A percentile compares a stretch with the other conserved stretches of the same genome.
These are phyloP conservation scores for Diplogelasinospora grovesii DNA, from an alignment of 495 filamentous ascomycete genomes.

Conservation along the genomic window DNA sequence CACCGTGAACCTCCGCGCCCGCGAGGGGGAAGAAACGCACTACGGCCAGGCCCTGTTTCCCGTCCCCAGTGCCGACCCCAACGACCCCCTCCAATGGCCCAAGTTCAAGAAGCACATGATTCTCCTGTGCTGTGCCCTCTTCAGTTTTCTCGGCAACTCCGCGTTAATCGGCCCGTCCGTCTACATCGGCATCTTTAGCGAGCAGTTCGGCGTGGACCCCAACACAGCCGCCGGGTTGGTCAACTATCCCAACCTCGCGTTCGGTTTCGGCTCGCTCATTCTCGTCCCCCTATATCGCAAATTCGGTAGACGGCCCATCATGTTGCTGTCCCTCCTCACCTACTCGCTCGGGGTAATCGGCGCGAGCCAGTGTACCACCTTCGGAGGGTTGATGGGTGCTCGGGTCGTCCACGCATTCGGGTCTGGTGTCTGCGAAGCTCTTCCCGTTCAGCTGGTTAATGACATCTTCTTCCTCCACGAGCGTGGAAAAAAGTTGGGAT, in stretches of 20 bases:
- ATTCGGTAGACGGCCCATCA: conserved; percentile 50
- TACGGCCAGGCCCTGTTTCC: conserved; percentile 55
- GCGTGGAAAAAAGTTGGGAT: conserved; percentile 57
- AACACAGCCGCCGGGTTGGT: conserved; percentile 48
- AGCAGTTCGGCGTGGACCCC: conserved; percentile 43
- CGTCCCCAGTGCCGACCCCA: conserved; percentile 52
- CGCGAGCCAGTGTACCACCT: conserved; percentile 18
- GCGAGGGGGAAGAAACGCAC: conserved; percentile 52
- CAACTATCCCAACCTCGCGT: conserved; percentile 53
- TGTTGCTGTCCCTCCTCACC: conserved; percentile 40
- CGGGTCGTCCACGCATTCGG: conserved; percentile 56
- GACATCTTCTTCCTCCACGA: conserved; percentile 65
- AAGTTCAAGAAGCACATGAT: conserved; percentile 51
- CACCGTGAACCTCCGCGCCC: conserved; percentile 47
- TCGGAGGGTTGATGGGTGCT: conserved; percentile 49
- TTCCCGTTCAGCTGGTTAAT: conserved; percentile 57
- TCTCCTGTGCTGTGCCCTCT: conserved; percentile 43
- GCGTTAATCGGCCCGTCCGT: conserved; percentile 47
- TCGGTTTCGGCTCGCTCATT: conserved; percentile 48
- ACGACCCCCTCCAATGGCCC: conserved; percentile 55
- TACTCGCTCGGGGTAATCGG: conserved; percentile 23
- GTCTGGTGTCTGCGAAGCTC: conserved; percentile 51
- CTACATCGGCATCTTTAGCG: conserved; percentile 49
- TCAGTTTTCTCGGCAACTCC: conserved; percentile 53
- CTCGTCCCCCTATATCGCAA: conserved; percentile 53